These are phyloP conservation scores for Sanguinoderma infundibulare DNA, from an alignment of 1,284 basidiomycete species.

Conservation along the genomic window DNA sequence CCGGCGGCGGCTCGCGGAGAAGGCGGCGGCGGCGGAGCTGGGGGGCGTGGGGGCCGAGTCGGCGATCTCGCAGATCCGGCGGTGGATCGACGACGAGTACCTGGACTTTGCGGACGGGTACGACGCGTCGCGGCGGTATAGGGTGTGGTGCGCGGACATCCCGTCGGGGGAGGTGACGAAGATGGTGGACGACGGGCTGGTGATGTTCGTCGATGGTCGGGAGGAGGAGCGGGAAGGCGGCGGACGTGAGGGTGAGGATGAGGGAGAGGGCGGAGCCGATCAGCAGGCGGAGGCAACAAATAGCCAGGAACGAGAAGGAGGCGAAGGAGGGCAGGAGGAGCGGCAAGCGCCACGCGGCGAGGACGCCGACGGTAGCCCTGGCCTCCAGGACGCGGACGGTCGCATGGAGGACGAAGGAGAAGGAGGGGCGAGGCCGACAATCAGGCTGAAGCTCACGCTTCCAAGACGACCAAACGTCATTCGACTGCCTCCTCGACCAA, in stretches of 20 bases:
- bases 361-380: too few relatives aligned
- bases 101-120: constrained; percentile 32
- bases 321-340: not conserved
- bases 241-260: not conserved
- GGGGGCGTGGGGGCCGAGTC: constrained; percentile 12
- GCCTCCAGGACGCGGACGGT: not conserved
- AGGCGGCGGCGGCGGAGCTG: constrained; percentile 23
- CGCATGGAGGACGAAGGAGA: not conserved
- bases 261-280: not conserved
- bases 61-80: constrained; percentile 16
- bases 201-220: constrained; percentile 16
- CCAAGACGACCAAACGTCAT: constrained; percentile 4
- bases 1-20: constrained; percentile 33
- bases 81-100: constrained; percentile 26
- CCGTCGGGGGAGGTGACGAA: constrained; percentile 32
- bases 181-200: constrained; percentile 26
- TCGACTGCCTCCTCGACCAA: not conserved
- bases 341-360: not conserved
- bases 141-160: constrained; percentile 33
- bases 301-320: not conserved
- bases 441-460: not conserved
- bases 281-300: not conserved
- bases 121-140: constrained; percentile 22
- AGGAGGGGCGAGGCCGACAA: not conserved
- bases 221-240: not conserved